A percentile compares a stretch with the other conserved stretches of the same genome.
Conservation (phyloP, 345 rosid species). For the Ceriops tagal region DNA sequence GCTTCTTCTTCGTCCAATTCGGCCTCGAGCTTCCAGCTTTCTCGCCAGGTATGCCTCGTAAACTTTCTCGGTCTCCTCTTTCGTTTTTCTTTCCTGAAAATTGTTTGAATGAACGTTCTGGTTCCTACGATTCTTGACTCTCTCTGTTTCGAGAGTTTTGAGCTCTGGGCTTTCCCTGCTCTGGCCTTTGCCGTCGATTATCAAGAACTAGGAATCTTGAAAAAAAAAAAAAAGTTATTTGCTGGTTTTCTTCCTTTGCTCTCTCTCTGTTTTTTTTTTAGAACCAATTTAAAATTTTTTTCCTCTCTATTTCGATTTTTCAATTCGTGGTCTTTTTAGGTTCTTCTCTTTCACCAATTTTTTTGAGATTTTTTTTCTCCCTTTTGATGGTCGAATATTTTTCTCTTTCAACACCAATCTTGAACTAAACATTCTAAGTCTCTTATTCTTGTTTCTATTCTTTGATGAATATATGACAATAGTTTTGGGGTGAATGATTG, state of each 20-base stretch:
- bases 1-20: conserved; percentile 31
- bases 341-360: not conserved
- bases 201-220: too few species aligned
- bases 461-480: not conserved
- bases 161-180: not conserved
- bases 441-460: too few species aligned
- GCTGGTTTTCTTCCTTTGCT: not conserved
- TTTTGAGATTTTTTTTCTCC: too few species aligned
- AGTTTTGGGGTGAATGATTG: not conserved
- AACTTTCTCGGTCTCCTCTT: not conserved
- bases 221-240: too few species aligned
- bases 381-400: not conserved
- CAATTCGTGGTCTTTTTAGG: too few species aligned
- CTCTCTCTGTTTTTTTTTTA: not conserved
- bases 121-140: too few species aligned
- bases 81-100: not conserved
- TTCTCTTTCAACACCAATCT: too few species aligned
- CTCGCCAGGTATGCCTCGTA: conserved; percentile 38
- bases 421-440: too few species aligned
- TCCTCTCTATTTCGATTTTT: not conserved
- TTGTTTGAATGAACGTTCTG: too few species aligned
- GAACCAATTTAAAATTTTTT: too few species aligned
- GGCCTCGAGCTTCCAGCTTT: conserved; percentile 33
- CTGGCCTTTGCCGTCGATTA: too few species aligned
- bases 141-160: too few species aligned